These are phyloP conservation scores for Boletellus deceptivus DNA, from an alignment of 1,284 basidiomycete genomes.

Conservation along the genomic window DNA sequence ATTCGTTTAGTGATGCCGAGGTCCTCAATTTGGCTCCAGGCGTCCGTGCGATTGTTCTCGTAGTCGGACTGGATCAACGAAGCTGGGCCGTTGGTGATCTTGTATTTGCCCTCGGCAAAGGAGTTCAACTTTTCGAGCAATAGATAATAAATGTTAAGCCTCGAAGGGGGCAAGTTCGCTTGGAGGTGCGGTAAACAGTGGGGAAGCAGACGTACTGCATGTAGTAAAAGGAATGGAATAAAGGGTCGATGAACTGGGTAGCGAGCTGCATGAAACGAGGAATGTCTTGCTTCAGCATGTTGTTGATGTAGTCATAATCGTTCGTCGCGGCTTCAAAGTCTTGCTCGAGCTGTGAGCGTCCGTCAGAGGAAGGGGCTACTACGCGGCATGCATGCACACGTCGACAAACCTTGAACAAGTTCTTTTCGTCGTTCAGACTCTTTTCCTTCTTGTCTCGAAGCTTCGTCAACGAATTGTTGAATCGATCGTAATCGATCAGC, in stretches of 20 bases:
- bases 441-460: slow-evolving; percentile 98
- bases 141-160: slow-evolving; percentile 91
- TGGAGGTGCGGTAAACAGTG: slow-evolving; percentile 1
- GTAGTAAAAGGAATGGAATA: slow-evolving; percentile 98
- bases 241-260: slow-evolving; percentile 89
- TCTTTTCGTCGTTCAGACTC: slow-evolving; percentile 90
- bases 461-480: slow-evolving; percentile 94
- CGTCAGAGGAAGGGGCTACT: slow-evolving; percentile 1
- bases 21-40: slow-evolving; percentile 72
- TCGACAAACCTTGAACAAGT: slow-evolving; percentile 79
- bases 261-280: slow-evolving; percentile 88
- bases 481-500: slow-evolving; percentile 94
- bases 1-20: slow-evolving; percentile 80
- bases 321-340: slow-evolving; percentile 93
- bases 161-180: slow-evolving; percentile 33
- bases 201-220: slow-evolving; percentile 79
- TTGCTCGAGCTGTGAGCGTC: slow-evolving; percentile 79
- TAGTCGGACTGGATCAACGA: slow-evolving; percentile 79
- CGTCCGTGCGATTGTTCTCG: slow-evolving; percentile 77
- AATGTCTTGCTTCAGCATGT: slow-evolving; percentile 87
- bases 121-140: slow-evolving; percentile 90
- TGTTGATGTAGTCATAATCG: slow-evolving; percentile 98
- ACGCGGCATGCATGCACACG: background rate
- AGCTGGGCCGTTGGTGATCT: slow-evolving; percentile 60
- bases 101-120: slow-evolving; percentile 85